Base-by-base conservation (phyloP, 2,329 filamentous ascomycete species). In the Aspergillus phoenicis region DNA sequence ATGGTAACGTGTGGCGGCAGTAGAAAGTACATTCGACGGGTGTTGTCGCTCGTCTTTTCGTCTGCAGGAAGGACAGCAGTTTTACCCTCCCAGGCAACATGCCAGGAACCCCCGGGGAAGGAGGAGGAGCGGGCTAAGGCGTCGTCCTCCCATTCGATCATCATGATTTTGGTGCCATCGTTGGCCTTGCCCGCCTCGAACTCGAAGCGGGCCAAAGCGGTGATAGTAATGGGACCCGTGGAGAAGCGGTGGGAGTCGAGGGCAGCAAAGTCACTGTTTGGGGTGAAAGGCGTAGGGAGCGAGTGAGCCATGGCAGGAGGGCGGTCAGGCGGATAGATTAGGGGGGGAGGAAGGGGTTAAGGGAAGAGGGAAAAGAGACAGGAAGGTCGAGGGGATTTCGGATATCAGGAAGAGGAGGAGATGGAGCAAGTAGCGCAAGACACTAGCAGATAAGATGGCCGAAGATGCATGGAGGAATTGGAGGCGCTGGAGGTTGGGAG, bases 161-260 rank as follows among this genome's bases (percentile, higher is more conserved):
- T 95, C 68, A 97, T 81, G 64, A 97, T 89, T 80, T 96, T 97
- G 64, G 91, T 96, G 43, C 92, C 92, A 66, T 93, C 89, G 70
- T 91, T 91, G 53, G 87, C 89, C 73, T 85, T 86, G 38, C 88
- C 89, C 0, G 86, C 82, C 77, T 93, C 90, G 73, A 96, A 96
- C 75, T 97, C 93, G 77, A 96, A 97, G 61, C 93, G 88, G 49
- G 91, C 89, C 49, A 92, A 82, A n/a, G 89, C 89, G 59, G 84
- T 85, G 51, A 81, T 75, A 0, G 77, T 77, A 71, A 82, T 71
- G 13, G 68, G 64, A 22, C 57, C 57, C 2, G 56, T 69, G 5
- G 64, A 62, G 3, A 59, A 67, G 33, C 68, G 75, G 11, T 73
- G 70, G 4, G 75, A 75, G 38, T 75, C 72, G 5, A 74, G 65